Percentiles rank a stretch among this genome's conserved stretches.
These are phyloP conservation scores for Debaryomyces fabryi DNA, from an alignment of 1,139 yeast species.

Conservation along the genomic window DNA sequence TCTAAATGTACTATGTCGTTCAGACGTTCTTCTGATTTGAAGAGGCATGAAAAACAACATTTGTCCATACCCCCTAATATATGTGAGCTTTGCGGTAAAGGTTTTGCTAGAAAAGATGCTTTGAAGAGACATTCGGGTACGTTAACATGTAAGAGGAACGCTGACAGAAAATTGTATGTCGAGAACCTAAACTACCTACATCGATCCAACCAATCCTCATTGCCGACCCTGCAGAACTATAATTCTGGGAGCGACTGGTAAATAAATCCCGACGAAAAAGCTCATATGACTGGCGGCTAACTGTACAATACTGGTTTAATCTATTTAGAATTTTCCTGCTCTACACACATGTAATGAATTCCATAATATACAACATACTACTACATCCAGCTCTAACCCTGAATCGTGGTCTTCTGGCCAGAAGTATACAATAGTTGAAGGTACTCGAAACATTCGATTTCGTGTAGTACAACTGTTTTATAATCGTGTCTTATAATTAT, in stretches of 20 bases:
- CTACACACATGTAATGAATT: not conserved
- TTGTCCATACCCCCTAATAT: constrained; percentile 64
- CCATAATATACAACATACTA: not conserved
- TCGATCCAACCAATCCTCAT: not conserved
- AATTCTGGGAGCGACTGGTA: constrained; percentile 1
- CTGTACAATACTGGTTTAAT: not conserved
- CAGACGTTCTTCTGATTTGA: constrained; percentile 63
- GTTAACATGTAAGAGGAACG: constrained; percentile 69
- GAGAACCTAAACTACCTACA: constrained; percentile 38
- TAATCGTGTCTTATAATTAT: no score
- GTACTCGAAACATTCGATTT: no score
- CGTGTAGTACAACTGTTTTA: no score
- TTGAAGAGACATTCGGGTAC: constrained; percentile 73
- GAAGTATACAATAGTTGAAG: no score
- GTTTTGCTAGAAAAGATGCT: constrained; percentile 82
- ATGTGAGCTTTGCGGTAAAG: constrained; percentile 75
- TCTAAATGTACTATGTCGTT: constrained; percentile 56
- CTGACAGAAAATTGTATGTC: constrained; percentile 47
- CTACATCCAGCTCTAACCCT: no score
- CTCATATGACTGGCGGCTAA: not conserved
- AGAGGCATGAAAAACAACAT: constrained; percentile 66
- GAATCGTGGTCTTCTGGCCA: no score
- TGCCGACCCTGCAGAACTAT: not conserved
- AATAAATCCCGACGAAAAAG: not conserved
- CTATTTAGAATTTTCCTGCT: not conserved